Evolutionary conservation across 306 rosid genomes (phyloP).

Genomic region (Vigna unguiculata): DNA sequence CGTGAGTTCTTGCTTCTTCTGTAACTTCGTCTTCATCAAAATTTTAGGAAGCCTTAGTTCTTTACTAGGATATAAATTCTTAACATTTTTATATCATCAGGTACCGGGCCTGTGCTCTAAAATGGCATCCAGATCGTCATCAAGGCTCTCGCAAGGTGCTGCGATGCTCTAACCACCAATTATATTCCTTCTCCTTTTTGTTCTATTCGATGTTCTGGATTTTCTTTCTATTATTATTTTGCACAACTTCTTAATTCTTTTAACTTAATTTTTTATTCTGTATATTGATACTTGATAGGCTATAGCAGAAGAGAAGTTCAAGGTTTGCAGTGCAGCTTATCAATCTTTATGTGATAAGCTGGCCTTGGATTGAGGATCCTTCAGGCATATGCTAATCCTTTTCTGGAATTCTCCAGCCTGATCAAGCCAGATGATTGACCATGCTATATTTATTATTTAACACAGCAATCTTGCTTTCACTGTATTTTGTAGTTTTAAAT

Average conservation of each 20-base stretch:
- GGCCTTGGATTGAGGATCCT: conserved; percentile 50
- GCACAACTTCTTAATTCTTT: not conserved
- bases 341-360: conserved; percentile 74
- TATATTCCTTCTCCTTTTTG: not conserved
- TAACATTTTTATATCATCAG: conserved; percentile 46
- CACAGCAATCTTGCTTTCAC: conserved; percentile 27
- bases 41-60: conserved; percentile 3
- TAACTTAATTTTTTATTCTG: not conserved
- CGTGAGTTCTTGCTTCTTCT: conserved; percentile 61
- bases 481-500: conserved; percentile 29
- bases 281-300: conserved; percentile 44
- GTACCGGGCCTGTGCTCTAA: conserved; percentile 74
- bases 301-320: conserved; percentile 84
- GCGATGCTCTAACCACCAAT: conserved; percentile 7
- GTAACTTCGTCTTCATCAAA: conserved; percentile 5
- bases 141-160: conserved; percentile 83
- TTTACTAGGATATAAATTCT: not conserved
- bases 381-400: conserved; percentile 18
- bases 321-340: conserved; percentile 81
- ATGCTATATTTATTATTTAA: conserved; percentile 46
- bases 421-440: conserved; percentile 16
- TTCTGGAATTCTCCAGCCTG: conserved; percentile 23
- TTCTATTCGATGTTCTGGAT: not conserved
- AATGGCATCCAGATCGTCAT: conserved; percentile 96
- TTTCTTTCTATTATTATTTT: conserved; percentile 21